These are phyloP conservation scores for Neobulgaria alba DNA, from an alignment of 2,329 filamentous ascomycete genomes.

Conservation along the genomic window DNA sequence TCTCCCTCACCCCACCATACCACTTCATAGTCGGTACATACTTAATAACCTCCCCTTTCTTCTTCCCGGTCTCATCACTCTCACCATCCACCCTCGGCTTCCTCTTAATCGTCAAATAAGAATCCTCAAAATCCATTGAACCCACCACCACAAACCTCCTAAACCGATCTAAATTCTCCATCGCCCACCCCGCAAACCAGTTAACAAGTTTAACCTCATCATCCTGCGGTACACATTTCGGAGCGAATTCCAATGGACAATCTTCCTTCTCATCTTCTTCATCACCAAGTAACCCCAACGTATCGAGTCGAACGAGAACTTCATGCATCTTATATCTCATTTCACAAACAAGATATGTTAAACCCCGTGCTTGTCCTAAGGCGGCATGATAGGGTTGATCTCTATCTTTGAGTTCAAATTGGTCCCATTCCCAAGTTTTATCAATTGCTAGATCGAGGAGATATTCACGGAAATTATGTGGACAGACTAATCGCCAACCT, in stretches of 20 bases:
- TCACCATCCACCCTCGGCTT: background rate
- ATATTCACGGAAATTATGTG: conserved; percentile 22
- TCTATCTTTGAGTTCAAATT: conserved; percentile 13
- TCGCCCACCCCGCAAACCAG: conserved; percentile 54
- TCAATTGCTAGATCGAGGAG: conserved; percentile 23
- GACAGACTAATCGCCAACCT: conserved; percentile 17
- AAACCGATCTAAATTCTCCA: conserved; percentile 39
- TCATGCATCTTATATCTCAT: conserved; percentile 17
- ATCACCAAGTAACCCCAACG: conserved; percentile 2
- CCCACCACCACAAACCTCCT: conserved; percentile 49
- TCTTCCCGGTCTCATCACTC: no score
- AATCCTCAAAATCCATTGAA: conserved; percentile 7
- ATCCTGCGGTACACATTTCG: conserved; percentile 41
- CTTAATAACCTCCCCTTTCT: background rate
- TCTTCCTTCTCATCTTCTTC: conserved; percentile 14
- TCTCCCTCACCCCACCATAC: conserved; percentile 6
- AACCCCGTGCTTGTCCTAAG: conserved; percentile 14
- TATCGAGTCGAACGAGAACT: conserved; percentile 11
- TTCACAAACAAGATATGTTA: conserved; percentile 21
- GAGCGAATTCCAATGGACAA: conserved; percentile 38
- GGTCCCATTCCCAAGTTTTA: conserved; percentile 22
- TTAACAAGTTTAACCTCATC: conserved; percentile 56
- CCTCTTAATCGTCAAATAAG: background rate
- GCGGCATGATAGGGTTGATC: conserved; percentile 21
- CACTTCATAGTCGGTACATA: conserved; percentile 10